These are phyloP conservation scores for Paraphysoderma sedebokerense DNA, from an alignment of 371 early-diverging fungal genomes.

Conservation along the genomic window DNA sequence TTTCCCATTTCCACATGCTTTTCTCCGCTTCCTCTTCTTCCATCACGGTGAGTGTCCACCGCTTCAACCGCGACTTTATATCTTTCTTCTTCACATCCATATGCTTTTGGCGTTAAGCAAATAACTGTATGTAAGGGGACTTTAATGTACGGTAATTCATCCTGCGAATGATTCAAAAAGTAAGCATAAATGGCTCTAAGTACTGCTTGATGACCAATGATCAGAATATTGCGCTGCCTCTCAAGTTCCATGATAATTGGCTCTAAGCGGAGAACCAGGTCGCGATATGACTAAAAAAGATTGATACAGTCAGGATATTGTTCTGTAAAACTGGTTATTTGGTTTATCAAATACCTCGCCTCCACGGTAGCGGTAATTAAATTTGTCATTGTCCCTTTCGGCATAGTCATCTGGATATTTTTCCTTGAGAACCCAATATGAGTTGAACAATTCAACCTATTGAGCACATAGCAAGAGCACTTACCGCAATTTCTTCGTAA, in stretches of 20 bases:
- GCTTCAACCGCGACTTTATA: no score
- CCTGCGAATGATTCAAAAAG: neutral
- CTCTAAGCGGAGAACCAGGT: conserved; percentile 69
- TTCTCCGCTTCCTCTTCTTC: no score
- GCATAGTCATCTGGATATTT: conserved; percentile 70
- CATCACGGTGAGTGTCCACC: no score
- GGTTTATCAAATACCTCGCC: conserved; percentile 58
- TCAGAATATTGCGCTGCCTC: conserved; percentile 83
- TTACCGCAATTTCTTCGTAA: conserved; percentile 87
- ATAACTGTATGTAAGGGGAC: conserved; percentile 94
- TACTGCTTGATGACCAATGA: conserved; percentile 89
- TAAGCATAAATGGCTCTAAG: conserved; percentile 56
- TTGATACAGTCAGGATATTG: no score
- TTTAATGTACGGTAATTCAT: neutral
- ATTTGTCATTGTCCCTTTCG: conserved; percentile 88
- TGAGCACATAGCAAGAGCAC: no score
- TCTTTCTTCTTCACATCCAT: conserved; percentile 77
- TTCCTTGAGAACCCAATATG: conserved; percentile 13
- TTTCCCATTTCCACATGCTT: no score
- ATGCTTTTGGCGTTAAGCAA: conserved; percentile 84
- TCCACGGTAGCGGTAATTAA: conserved; percentile 78
- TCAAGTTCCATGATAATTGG: conserved; percentile 97
- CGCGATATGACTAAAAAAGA: conserved; percentile 52
- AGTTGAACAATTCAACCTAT: no score
- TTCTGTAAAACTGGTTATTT: no score